phyloP scores from a whole-genome alignment of 805 yeast species.

The Wickerhamiella musiphila region DNA sequence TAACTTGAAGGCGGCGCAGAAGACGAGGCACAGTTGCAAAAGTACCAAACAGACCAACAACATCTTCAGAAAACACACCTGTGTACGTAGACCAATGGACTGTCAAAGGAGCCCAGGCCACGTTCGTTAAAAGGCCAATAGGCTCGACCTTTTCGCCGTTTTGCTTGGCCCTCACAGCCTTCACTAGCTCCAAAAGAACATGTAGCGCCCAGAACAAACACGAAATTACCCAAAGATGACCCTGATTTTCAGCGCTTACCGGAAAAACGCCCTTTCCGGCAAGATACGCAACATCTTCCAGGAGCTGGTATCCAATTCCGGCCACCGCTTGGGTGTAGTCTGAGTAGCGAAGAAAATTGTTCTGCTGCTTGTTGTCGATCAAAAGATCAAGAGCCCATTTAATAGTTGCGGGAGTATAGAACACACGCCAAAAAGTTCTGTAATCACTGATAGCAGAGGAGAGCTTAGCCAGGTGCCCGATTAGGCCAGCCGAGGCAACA shows the following conservation, averaged over 20 bases:
- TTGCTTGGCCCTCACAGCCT: constrained; percentile 10
- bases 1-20: too few species aligned
- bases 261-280: constrained; percentile 22
- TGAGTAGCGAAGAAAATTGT: constrained; percentile 16
- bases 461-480: constrained; percentile 5
- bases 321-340: constrained; percentile 23
- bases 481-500: constrained; percentile 1
- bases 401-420: constrained; percentile 22
- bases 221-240: constrained; percentile 22
- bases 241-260: constrained; percentile 15
- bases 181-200: constrained; percentile 22
- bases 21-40: constrained; percentile 16
- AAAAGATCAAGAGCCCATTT: constrained; percentile 23
- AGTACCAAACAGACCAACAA: constrained; percentile 25
- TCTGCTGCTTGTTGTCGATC: constrained; percentile 17
- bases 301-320: constrained; percentile 23
- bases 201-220: constrained; percentile 25
- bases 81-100: constrained; percentile 26
- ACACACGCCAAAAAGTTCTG: constrained; percentile 24
- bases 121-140: constrained; percentile 19
- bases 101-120: constrained; percentile 27
- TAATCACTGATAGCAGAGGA: constrained; percentile 12
- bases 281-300: constrained; percentile 26
- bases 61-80: constrained; percentile 20
- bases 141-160: constrained; percentile 7